Conservation (phyloP, 2,329 filamentous ascomycete species). For the Colletotrichum truncatum region DNA sequence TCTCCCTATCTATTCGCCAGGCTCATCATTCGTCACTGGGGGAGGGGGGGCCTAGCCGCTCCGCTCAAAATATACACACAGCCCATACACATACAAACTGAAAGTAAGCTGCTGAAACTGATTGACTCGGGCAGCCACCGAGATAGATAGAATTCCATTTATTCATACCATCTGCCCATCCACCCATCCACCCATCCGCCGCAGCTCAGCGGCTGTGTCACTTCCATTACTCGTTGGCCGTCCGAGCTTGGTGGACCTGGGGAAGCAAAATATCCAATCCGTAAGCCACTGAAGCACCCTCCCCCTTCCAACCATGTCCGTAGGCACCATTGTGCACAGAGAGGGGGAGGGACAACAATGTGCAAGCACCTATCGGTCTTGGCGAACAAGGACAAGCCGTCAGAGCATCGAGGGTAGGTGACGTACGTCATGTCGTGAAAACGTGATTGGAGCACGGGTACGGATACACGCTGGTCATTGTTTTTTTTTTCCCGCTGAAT, state of each 20-base stretch:
- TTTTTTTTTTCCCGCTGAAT: not conserved
- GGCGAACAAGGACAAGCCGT: constrained; percentile 22
- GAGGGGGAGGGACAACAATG: not conserved
- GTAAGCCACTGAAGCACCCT: not conserved
- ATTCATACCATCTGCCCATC: not conserved
- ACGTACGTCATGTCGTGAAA: constrained; percentile 9
- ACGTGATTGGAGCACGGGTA: not conserved
- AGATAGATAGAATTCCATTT: not conserved
- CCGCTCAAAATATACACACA: not conserved
- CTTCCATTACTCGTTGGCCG: not conserved
- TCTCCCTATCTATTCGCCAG: not conserved
- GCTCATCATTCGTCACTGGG: not conserved
- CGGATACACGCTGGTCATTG: not conserved
- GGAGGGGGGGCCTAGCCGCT: not conserved
- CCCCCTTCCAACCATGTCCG: not conserved
- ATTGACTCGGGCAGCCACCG: constrained; percentile 17
- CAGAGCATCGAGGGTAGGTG: constrained; percentile 3
- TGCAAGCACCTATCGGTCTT: constrained; percentile 3
- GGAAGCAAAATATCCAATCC: not conserved
- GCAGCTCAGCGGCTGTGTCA: constrained; percentile 12
- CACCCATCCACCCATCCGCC: not conserved
- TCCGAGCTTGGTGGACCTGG: not conserved
- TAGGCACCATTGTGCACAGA: not conserved
- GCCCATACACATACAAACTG: not conserved
- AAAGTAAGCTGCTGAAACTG: not conserved